These are phyloP conservation scores for Neofusicoccum kwambonambiense DNA, from an alignment of 2,329 filamentous ascomycete genomes.

Conservation along the genomic window DNA sequence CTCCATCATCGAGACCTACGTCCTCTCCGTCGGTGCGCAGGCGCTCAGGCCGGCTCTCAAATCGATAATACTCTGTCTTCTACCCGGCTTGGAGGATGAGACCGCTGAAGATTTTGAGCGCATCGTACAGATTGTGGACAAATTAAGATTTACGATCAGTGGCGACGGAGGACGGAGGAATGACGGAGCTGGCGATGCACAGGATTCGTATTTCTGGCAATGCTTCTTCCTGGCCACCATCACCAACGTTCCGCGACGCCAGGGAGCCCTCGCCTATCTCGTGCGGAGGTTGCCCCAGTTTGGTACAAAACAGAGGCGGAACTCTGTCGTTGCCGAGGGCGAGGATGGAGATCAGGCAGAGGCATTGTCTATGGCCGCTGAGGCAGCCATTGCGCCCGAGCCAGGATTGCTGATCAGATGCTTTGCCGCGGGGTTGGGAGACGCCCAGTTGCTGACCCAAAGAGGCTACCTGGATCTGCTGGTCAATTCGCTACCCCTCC, in stretches of 20 bases:
- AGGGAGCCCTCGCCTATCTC: slow-evolving; percentile 85
- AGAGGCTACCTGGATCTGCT: slow-evolving; percentile 90
- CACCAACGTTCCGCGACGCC: slow-evolving; percentile 79
- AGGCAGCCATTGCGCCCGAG: slow-evolving; percentile 81
- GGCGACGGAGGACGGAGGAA: slow-evolving; percentile 53
- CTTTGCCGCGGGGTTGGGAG: slow-evolving; percentile 84
- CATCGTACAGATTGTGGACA: slow-evolving; percentile 74
- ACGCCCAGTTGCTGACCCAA: slow-evolving; percentile 88
- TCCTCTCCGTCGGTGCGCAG: slow-evolving; percentile 68
- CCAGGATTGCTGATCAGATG: slow-evolving; percentile 86
- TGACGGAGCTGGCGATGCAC: slow-evolving; percentile 39
- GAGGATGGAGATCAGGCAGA: background rate
- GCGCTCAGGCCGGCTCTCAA: slow-evolving; percentile 85
- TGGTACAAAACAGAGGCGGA: slow-evolving; percentile 21
- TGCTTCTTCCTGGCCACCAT: slow-evolving; percentile 93
- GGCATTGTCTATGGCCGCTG: slow-evolving; percentile 51
- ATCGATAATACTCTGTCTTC: slow-evolving; percentile 79
- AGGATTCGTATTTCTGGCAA: slow-evolving; percentile 95
- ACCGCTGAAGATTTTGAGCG: slow-evolving; percentile 96
- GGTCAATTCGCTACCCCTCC: slow-evolving; percentile 83
- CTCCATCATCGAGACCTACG: slow-evolving; percentile 75
- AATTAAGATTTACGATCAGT: slow-evolving; percentile 59
- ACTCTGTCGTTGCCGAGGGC: slow-evolving; percentile 16
- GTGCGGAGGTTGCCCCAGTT: slow-evolving; percentile 75
- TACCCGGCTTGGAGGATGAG: slow-evolving; percentile 92